Conservation (phyloP, 2,329 filamentous ascomycete species). For the Tolypocladium album region DNA sequence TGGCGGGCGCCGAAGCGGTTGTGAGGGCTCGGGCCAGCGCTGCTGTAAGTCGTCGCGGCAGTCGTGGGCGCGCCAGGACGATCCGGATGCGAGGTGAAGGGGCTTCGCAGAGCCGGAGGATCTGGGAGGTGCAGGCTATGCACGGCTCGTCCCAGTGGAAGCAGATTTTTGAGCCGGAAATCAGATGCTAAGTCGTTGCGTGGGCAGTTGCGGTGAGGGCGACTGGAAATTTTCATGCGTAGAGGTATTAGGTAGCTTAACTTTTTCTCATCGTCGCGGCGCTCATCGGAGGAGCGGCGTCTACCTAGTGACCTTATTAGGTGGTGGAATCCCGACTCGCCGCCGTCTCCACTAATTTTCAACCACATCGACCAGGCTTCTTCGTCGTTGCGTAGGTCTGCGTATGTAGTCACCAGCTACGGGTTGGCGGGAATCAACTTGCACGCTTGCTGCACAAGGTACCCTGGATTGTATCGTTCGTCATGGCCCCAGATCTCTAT, state of each 20-base stretch:
- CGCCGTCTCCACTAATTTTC: not conserved
- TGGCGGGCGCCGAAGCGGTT: conserved; percentile 9
- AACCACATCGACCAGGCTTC: not conserved
- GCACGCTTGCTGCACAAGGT: not conserved
- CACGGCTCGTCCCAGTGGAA: not conserved
- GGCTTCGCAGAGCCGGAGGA: not conserved
- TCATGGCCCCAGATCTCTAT: not conserved
- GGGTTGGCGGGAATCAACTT: not conserved
- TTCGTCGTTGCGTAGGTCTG: too few species aligned
- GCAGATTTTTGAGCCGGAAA: not conserved
- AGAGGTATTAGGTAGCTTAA: not conserved
- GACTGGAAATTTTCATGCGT: not conserved
- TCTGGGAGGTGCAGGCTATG: not conserved
- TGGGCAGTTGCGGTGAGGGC: not conserved
- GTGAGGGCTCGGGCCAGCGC: conserved; percentile 6
- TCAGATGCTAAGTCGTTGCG: not conserved
- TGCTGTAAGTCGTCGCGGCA: conserved; percentile 15
- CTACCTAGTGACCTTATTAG: too few species aligned
- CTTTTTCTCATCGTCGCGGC: not conserved
- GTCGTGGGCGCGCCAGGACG: not conserved
- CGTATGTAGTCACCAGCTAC: not conserved
- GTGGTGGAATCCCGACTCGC: not conserved
- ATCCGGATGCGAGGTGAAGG: not conserved
- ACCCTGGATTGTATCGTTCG: not conserved
- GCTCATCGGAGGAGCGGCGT: not conserved